phyloP scores from a whole-genome alignment of 495 filamentous ascomycete species.

The Penicillium goetzii region DNA sequence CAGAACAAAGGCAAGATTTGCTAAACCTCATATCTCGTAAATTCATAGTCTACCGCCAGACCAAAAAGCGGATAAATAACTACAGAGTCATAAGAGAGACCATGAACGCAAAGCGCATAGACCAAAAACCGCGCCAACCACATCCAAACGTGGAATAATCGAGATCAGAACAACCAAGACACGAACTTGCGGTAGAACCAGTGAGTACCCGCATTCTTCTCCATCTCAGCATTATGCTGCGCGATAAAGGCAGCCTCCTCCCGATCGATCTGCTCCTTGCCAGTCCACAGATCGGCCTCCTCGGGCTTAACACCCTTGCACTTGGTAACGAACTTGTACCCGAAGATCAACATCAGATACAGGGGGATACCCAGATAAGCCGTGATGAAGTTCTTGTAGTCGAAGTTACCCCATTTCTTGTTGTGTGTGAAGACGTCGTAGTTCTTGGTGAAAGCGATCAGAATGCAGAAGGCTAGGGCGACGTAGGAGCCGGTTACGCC shows the following conservation, averaged over 20 bases:
- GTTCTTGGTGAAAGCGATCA: conserved; percentile 79
- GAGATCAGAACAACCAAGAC: conserved; percentile 64
- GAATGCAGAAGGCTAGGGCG: conserved; percentile 67
- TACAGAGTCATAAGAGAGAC: conserved; percentile 1
- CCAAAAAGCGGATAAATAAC: background rate
- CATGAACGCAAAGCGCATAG: background rate
- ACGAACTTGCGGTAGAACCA: conserved; percentile 68
- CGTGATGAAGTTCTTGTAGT: conserved; percentile 78
- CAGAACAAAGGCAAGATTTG: too few species aligned
- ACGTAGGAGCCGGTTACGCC: conserved; percentile 67
- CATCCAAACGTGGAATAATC: background rate
- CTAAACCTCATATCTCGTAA: conserved; percentile 6
- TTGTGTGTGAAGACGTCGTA: conserved; percentile 68
- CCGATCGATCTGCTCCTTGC: conserved; percentile 73
- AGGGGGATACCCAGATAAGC: conserved; percentile 81
- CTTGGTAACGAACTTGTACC: conserved; percentile 65
- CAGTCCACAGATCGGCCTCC: conserved; percentile 68
- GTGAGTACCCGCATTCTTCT: conserved; percentile 38
- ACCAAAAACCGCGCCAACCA: background rate
- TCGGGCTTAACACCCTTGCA: conserved; percentile 57
- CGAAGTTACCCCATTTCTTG: conserved; percentile 57
- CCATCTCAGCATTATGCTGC: conserved; percentile 50
- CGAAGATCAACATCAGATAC: conserved; percentile 71
- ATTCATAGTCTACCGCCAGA: conserved; percentile 1
- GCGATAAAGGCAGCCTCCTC: conserved; percentile 74